phyloP scores from a whole-genome alignment of 2,329 filamentous ascomycete species.

The Whalleya microplaca region DNA sequence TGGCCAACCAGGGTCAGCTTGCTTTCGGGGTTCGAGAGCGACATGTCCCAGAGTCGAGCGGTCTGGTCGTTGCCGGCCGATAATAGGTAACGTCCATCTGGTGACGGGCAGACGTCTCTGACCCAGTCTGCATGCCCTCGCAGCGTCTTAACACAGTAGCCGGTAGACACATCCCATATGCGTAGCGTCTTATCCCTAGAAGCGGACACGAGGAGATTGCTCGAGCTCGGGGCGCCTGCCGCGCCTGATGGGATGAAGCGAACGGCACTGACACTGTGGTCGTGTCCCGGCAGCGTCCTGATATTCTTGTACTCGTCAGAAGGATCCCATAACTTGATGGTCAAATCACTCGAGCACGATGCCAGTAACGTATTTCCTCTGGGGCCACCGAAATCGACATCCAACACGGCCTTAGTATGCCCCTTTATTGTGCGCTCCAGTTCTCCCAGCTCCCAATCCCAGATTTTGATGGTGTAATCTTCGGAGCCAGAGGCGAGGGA shows the following conservation, averaged over 20 bases:
- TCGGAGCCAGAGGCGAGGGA: slow-evolving; percentile 89
- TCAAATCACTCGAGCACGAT: slow-evolving; percentile 85
- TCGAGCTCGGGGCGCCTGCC: slow-evolving; percentile 75
- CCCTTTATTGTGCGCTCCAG: slow-evolving; percentile 89
- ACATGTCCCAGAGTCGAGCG: slow-evolving; percentile 83
- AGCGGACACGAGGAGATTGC: slow-evolving; percentile 84
- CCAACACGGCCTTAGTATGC: slow-evolving; percentile 85
- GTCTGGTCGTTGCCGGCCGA: slow-evolving; percentile 85
- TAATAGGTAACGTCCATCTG: slow-evolving; percentile 81
- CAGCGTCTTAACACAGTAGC: slow-evolving; percentile 90
- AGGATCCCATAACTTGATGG: slow-evolving; percentile 95
- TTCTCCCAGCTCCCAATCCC: slow-evolving; percentile 95
- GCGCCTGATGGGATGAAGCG: slow-evolving; percentile 86
- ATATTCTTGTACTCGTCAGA: slow-evolving; percentile 95
- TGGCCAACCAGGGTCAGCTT: slow-evolving; percentile 84
- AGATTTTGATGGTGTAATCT: slow-evolving; percentile 93
- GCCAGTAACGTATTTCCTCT: slow-evolving; percentile 78
- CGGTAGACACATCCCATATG: slow-evolving; percentile 92
- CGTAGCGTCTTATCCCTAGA: slow-evolving; percentile 83
- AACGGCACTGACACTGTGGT: slow-evolving; percentile 87
- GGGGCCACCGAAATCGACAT: slow-evolving; percentile 89
- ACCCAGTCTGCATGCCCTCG: slow-evolving; percentile 88
- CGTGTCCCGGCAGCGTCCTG: slow-evolving; percentile 85
- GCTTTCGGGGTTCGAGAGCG: slow-evolving; percentile 66
- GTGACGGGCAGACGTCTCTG: slow-evolving; percentile 80